Evolutionary conservation across 352 stramenopile species (phyloP).

Genomic region (Phytopythium kandeliae): DNA sequence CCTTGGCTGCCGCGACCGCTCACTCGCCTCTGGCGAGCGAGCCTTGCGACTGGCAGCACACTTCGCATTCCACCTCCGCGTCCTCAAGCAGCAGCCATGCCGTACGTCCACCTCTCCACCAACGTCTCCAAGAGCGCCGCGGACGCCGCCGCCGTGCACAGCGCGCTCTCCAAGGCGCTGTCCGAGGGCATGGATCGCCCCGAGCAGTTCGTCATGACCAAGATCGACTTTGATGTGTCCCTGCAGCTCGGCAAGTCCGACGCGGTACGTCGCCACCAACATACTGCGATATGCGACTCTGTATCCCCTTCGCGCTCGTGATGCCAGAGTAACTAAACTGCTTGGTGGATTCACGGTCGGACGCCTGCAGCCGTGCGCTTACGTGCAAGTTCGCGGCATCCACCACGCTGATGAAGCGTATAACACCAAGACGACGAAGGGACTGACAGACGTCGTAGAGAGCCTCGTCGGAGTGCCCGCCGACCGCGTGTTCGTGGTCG

Average conservation of each 20-base stretch:
- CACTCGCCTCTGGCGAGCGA: too few species aligned
- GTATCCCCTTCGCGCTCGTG: too few species aligned
- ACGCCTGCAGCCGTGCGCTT: conserved; percentile 5
- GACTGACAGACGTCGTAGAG: not conserved
- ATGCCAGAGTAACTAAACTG: not conserved
- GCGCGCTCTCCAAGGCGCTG: conserved; percentile 5
- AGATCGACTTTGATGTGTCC: not conserved
- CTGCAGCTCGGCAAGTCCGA: conserved; percentile 2
- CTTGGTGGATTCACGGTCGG: not conserved
- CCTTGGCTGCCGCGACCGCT: too few species aligned
- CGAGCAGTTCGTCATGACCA: conserved; percentile 7
- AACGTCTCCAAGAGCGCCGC: conserved; percentile 11
- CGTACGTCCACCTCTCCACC: conserved; percentile 23
- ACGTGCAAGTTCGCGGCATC: conserved; percentile 4
- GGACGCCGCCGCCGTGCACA: not conserved
- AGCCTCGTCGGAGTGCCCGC: not conserved
- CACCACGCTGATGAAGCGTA: not conserved
- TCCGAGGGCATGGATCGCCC: conserved; percentile 5
- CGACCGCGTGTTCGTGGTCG: conserved; percentile 5
- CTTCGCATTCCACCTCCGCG: too few species aligned
- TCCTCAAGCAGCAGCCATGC: conserved; percentile 15
- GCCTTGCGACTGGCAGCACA: too few species aligned
- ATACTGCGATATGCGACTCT: too few species aligned
- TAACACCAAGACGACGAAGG: conserved; percentile 4
- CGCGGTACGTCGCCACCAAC: not conserved